phyloP scores from a whole-genome alignment of 345 rosid genomes.

The Physaria fendleri region DNA sequence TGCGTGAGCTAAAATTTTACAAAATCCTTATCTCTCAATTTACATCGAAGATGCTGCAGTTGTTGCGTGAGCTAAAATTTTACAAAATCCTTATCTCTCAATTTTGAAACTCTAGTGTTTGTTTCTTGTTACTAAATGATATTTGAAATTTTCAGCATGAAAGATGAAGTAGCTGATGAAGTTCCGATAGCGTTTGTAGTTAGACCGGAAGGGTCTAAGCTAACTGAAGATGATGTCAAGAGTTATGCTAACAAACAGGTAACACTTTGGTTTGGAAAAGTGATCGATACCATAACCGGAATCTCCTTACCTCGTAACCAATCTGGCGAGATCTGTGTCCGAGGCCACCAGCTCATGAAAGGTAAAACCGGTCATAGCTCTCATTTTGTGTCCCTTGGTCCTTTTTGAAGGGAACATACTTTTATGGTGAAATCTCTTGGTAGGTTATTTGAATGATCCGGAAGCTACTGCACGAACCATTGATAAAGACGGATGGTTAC shows the following conservation, averaged over 20 bases:
- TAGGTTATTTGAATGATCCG: conserved; percentile 46
- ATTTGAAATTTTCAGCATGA: conserved; percentile 45
- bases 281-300: conserved; percentile 63
- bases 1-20: conserved; percentile 44
- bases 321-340: conserved; percentile 76
- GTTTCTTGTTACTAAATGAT: background rate
- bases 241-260: conserved; percentile 75
- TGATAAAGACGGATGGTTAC: conserved; percentile 60
- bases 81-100: background rate
- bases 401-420: background rate
- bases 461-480: conserved; percentile 42
- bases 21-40: background rate
- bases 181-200: conserved; percentile 78
- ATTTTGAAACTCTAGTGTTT: background rate
- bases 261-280: conserved; percentile 19
- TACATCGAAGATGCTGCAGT: conserved; percentile 55
- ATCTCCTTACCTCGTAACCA: conserved; percentile 49
- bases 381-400: background rate
- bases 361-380: conserved; percentile 32
- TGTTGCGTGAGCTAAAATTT: conserved; percentile 48
- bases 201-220: conserved; percentile 47
- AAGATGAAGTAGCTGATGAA: conserved; percentile 79
- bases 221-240: conserved; percentile 70
- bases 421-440: background rate
- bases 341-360: conserved; percentile 86